Conservation (phyloP, 768 basidiomycete genomes). For the Lanmaoa pseudosensibilis region DNA sequence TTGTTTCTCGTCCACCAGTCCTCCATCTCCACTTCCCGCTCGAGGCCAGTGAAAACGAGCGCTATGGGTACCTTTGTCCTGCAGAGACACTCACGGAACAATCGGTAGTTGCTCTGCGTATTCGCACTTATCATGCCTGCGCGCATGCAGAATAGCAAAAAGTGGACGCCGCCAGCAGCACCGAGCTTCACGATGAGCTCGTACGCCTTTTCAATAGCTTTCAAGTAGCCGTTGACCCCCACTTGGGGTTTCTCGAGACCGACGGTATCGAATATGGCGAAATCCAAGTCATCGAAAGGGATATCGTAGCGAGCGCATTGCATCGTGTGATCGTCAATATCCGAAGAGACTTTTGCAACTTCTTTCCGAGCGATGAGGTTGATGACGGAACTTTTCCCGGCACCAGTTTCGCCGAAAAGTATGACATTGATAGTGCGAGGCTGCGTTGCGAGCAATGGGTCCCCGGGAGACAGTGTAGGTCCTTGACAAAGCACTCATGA, state of each 20-base stretch:
- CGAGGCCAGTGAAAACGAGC: constrained; percentile 43
- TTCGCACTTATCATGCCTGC: constrained; percentile 38
- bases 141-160: constrained; percentile 44
- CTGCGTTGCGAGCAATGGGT: neutral
- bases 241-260: constrained; percentile 36
- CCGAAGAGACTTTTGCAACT: constrained; percentile 28
- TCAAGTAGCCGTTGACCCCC: constrained; percentile 29
- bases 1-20: constrained; percentile 36
- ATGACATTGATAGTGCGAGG: constrained; percentile 33
- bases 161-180: constrained; percentile 37
- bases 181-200: constrained; percentile 34
- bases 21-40: constrained; percentile 34
- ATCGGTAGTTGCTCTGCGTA: constrained; percentile 38
- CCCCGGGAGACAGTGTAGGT: neutral
- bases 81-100: constrained; percentile 44
- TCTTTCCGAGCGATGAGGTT: constrained; percentile 27
- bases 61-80: constrained; percentile 37
- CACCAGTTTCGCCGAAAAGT: constrained; percentile 44
- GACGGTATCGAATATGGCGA: constrained; percentile 34
- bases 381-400: no score
- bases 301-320: constrained; percentile 28
- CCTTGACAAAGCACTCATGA: constrained; percentile 9
- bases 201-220: constrained; percentile 31
- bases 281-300: constrained; percentile 20
- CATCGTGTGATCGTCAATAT: constrained; percentile 39